phyloP scores from a whole-genome alignment of 1,284 basidiomycete species.

The Malassezia caprae region DNA sequence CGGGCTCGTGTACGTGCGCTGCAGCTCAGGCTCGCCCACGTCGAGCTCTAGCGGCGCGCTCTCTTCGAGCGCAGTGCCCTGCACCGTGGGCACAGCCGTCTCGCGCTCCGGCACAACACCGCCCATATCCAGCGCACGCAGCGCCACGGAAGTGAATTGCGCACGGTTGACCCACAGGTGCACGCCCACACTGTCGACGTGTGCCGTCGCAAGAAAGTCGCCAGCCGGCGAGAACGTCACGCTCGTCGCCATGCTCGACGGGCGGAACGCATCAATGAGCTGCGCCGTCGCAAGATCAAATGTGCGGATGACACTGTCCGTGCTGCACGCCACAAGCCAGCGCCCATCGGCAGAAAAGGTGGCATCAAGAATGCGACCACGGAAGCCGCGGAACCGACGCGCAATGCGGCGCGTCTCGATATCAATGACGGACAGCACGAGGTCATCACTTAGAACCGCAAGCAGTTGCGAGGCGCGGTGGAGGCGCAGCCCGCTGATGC shows the following conservation, averaged over 20 bases:
- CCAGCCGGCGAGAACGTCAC: slow-evolving; percentile 85
- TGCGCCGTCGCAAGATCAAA: slow-evolving; percentile 89
- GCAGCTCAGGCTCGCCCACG: slow-evolving; percentile 29
- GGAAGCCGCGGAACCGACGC: slow-evolving; percentile 59
- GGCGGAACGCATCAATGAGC: slow-evolving; percentile 83
- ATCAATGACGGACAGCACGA: slow-evolving; percentile 72
- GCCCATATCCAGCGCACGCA: slow-evolving; percentile 67
- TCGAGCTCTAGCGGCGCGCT: slow-evolving; percentile 49
- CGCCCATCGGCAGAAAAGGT: slow-evolving; percentile 80
- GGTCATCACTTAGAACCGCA: slow-evolving; percentile 73
- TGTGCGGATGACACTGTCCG: slow-evolving; percentile 85
- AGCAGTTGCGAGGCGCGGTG: slow-evolving; percentile 80
- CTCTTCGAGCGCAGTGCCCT: slow-evolving; percentile 63
- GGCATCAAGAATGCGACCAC: slow-evolving; percentile 35
- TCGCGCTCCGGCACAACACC: slow-evolving; percentile 48
- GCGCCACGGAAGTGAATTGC: slow-evolving; percentile 75
- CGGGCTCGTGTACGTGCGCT: slow-evolving; percentile 30
- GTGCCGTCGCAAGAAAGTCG: slow-evolving; percentile 89
- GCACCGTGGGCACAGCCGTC: slow-evolving; percentile 68
- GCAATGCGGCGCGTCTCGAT: slow-evolving; percentile 80
- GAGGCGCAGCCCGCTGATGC: slow-evolving; percentile 62
- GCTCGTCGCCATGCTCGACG: slow-evolving; percentile 78
- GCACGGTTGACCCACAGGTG: slow-evolving; percentile 95
- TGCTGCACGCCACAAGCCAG: slow-evolving; percentile 77
- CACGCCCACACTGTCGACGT: slow-evolving; percentile 85